Percentiles rank a stretch among this genome's conserved stretches.
Conservation (phyloP, 1,139 yeast species). For the Diutina siamensis region DNA sequence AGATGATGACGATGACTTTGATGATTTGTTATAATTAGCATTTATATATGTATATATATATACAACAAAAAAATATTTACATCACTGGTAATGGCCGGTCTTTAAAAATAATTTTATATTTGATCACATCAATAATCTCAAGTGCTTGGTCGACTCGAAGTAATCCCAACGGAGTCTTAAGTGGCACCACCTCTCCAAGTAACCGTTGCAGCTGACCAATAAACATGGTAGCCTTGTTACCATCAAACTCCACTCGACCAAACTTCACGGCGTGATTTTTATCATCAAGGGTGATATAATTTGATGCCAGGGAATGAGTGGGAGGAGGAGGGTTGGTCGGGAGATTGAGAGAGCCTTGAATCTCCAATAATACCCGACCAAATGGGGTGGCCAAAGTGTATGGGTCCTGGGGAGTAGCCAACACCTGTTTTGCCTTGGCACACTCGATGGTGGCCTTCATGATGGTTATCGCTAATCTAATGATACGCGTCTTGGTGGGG, state of each 20-base stretch:
- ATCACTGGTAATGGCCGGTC: conserved; percentile 66
- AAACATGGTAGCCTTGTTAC: conserved; percentile 38
- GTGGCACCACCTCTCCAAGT: conserved; percentile 41
- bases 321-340: conserved; percentile 30
- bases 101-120: conserved; percentile 45
- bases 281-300: conserved; percentile 24
- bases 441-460: neutral
- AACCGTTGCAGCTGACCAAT: conserved; percentile 60
- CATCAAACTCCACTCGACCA: conserved; percentile 47
- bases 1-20: conserved; percentile 40
- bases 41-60: no score
- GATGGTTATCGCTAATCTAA: neutral
- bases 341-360: conserved; percentile 57
- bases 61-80: no score
- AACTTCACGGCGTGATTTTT: conserved; percentile 41
- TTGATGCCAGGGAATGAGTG: conserved; percentile 16
- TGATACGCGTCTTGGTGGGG: neutral
- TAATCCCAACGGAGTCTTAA: conserved; percentile 53
- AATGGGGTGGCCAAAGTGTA: conserved; percentile 8
- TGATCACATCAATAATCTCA: conserved; percentile 46
- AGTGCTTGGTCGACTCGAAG: conserved; percentile 28
- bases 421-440: neutral
- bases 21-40: conserved; percentile 35
- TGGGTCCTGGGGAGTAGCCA: neutral
- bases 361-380: conserved; percentile 52